Base-by-base conservation (phyloP, 2,329 filamentous ascomycete genomes). In the Claviceps sp. region DNA sequence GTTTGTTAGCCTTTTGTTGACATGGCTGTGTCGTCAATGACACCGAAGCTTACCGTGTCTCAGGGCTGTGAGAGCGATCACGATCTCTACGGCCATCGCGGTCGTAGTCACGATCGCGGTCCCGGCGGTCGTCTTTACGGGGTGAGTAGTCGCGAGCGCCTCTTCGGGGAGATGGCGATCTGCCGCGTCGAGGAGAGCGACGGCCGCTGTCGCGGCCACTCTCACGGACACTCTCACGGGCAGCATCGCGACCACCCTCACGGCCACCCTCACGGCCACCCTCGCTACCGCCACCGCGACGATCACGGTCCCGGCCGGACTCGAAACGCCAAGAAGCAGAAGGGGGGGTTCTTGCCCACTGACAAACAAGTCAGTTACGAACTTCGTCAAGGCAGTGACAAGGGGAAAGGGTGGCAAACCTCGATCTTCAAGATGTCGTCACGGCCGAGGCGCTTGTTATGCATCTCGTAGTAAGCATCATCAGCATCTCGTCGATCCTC, bases 391-490 rank as follows among this genome's bases (percentile, higher is more conserved):
- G 37, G 17, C n/a, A 22, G 17, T 14, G 16, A 11, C 10, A 5
- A 41, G 17, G 8, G 24, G 10, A 0, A 30, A n/a, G 8, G 16
- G n/a, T 11, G 17, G 60, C 79, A 60, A 73, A 95, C 93, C 81
- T 98, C 93, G 59, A 98, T 97, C 76, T 98, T 98, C 73, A 98
- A 69, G 55, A 95, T 74, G 64, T 98, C 93, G 66, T 98, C 93
- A 57, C 91, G 85, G 47, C 89, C 90, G 61, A 98, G 89, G 60
- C 91, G 89, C 81, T 96, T 96, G 77, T 97, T 97, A 68, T 98
- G 93, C 93, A 98, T 98, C 74, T 98, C 93, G 70, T 98, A 89
- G 68, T 98, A 98, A 47, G 93, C 93, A 73, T 98, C 93, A 70
- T 98, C 93, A 58, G 93, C 90, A 76, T 98, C 93, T 62, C 93